Conservation (phyloP, 2,329 filamentous ascomycete species). For the Diaporthe helianthi region DNA sequence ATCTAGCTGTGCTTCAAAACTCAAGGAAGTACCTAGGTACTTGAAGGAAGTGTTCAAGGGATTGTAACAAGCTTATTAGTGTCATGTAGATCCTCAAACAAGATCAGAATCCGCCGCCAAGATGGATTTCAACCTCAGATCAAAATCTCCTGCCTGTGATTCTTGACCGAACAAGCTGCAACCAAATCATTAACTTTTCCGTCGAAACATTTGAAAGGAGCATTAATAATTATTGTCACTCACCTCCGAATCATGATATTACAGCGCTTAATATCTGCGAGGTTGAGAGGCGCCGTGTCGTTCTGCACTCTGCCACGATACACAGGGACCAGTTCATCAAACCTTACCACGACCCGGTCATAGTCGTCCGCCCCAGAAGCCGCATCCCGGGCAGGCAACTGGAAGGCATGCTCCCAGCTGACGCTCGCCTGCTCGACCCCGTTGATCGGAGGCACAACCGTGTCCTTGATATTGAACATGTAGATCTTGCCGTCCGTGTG, state of each 20-base stretch:
- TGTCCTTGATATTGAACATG: conserved; percentile 66
- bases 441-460: conserved; percentile 54
- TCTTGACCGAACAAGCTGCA: conserved; percentile 5
- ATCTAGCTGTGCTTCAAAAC: too few species aligned
- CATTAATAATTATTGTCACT: not conserved
- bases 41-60: not conserved
- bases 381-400: not conserved
- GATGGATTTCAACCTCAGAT: not conserved
- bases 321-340: not conserved
- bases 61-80: not conserved
- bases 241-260: conserved; percentile 24
- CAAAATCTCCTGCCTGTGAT: conserved; percentile 7
- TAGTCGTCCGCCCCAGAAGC: not conserved
- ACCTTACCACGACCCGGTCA: not conserved
- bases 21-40: not conserved
- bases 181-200: not conserved
- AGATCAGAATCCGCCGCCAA: not conserved
- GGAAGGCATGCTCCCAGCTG: conserved; percentile 64
- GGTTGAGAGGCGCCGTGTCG: conserved; percentile 1
- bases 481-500: conserved; percentile 61
- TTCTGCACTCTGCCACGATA: conserved; percentile 18
- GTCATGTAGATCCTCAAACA: not conserved
- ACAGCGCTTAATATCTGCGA: not conserved
- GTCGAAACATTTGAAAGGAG: not conserved
- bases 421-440: conserved; percentile 63